These are phyloP conservation scores for Termitomyces sp. DNA, from an alignment of 768 basidiomycete genomes.

Conservation along the genomic window DNA sequence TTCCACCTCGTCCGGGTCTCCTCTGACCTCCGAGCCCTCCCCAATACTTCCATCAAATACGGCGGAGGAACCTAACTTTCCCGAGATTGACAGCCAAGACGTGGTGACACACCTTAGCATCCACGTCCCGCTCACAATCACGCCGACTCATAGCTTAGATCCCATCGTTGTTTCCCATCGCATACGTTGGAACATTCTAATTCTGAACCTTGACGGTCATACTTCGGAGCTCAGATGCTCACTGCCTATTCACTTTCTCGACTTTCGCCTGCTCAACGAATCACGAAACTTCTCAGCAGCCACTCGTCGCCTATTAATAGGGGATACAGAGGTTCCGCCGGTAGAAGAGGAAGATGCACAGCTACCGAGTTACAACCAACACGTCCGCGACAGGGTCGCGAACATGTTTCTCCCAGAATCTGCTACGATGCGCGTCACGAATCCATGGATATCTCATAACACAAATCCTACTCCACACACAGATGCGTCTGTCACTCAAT, in stretches of 20 bases:
- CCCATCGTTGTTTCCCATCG: constrained; percentile 77
- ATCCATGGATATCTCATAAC: constrained; percentile 51
- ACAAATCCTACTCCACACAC: constrained; percentile 27
- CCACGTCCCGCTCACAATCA: constrained; percentile 51
- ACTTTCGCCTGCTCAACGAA: constrained; percentile 67
- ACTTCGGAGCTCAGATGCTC: constrained; percentile 94
- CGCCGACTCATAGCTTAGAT: constrained; percentile 70
- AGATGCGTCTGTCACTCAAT: constrained; percentile 16
- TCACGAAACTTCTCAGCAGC: constrained; percentile 66
- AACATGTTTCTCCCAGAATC: constrained; percentile 67
- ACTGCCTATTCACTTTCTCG: constrained; percentile 81
- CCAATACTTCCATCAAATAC: neutral
- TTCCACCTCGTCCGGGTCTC: neutral
- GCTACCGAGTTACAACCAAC: constrained; percentile 85
- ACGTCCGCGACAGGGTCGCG: constrained; percentile 86
- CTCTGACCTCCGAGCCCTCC: neutral
- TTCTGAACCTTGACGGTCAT: constrained; percentile 87
- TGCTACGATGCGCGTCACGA: constrained; percentile 56
- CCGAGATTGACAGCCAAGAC: constrained; percentile 28
- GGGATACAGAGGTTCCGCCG: constrained; percentile 27
- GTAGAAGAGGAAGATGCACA: constrained; percentile 61
- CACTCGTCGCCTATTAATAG: constrained; percentile 68
- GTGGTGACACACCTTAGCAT: constrained; percentile 58
- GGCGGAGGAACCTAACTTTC: neutral
- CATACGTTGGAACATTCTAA: constrained; percentile 74